These are phyloP conservation scores for Tilletia caries DNA, from an alignment of 1,284 basidiomycete genomes.

Conservation along the genomic window DNA sequence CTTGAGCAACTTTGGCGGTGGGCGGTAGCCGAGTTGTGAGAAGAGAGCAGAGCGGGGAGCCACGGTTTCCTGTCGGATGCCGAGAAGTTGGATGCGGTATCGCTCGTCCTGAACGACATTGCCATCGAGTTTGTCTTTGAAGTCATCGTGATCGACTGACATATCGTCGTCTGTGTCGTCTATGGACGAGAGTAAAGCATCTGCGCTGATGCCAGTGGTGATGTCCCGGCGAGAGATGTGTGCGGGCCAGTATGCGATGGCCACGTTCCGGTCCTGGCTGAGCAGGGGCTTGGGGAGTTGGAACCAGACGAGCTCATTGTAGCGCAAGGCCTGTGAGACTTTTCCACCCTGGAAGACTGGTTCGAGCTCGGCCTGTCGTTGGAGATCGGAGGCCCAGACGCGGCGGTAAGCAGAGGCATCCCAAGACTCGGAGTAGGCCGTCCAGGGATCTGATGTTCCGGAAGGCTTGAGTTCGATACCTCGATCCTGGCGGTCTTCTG, in stretches of 20 bases:
- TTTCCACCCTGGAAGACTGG: background rate
- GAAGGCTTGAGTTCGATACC: background rate
- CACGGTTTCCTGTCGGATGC: background rate
- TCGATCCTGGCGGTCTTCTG: background rate
- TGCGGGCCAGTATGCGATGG: background rate
- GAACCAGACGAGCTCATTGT: slow-evolving; percentile 6
- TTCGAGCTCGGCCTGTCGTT: background rate
- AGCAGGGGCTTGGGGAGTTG: background rate
- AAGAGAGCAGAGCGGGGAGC: background rate
- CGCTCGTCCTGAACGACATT: background rate
- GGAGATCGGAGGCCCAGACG: background rate
- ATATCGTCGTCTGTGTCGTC: background rate
- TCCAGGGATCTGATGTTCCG: background rate
- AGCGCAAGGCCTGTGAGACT: background rate
- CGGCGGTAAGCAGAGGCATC: background rate
- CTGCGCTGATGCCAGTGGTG: background rate
- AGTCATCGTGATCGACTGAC: too few relatives aligned
- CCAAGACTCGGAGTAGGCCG: background rate
- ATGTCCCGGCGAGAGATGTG: background rate
- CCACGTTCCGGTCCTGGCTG: background rate
- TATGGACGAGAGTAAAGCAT: background rate
- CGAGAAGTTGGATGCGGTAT: slow-evolving; percentile 5
- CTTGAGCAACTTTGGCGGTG: background rate
- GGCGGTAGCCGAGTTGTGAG: background rate
- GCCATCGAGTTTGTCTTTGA: background rate